A percentile compares a stretch with the other conserved stretches of the same genome.
phyloP scores from a whole-genome alignment of 1,284 basidiomycete species.

The Cutaneotrichosporon sp. region DNA sequence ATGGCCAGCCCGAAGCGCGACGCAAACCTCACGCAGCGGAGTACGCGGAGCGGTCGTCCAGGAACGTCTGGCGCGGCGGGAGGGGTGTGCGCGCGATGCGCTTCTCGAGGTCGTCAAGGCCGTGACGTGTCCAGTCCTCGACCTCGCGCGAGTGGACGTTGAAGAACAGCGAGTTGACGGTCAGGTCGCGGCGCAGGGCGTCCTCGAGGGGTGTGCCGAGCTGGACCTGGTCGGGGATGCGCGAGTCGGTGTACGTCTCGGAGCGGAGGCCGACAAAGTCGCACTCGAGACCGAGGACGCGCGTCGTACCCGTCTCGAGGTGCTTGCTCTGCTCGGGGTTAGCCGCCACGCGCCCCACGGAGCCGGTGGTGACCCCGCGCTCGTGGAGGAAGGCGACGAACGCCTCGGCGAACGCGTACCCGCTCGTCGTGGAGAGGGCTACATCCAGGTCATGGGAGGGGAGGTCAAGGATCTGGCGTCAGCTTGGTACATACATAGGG shows the following conservation, averaged over 20 bases:
- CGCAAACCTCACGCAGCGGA: slow-evolving; percentile 89
- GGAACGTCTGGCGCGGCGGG: slow-evolving; percentile 81
- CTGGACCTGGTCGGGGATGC: slow-evolving; percentile 82
- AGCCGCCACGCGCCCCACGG: slow-evolving; percentile 76
- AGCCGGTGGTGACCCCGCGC: slow-evolving; percentile 61
- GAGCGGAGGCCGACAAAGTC: slow-evolving; percentile 94
- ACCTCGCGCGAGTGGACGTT: slow-evolving; percentile 87
- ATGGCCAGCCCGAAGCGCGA: slow-evolving; percentile 84
- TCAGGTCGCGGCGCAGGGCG: slow-evolving; percentile 86
- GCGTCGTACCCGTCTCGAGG: slow-evolving; percentile 92
- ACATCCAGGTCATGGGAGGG: slow-evolving; percentile 94
- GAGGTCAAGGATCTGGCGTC: slow-evolving; percentile 70
- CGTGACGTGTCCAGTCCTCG: slow-evolving; percentile 87
- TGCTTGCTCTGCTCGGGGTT: slow-evolving; percentile 99
- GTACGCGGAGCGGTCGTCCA: slow-evolving; percentile 88
- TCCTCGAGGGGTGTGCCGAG: slow-evolving; percentile 94
- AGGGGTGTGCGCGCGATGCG: slow-evolving; percentile 89
- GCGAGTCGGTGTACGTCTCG: slow-evolving; percentile 86
- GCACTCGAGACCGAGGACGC: slow-evolving; percentile 77
- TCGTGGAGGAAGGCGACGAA: slow-evolving; percentile 69
- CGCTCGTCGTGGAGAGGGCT: slow-evolving; percentile 86
- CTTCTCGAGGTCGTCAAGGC: slow-evolving; percentile 75
- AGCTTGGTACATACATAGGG: neutral
- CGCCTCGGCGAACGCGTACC: slow-evolving; percentile 80
- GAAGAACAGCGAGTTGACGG: slow-evolving; percentile 96